phyloP scores from a whole-genome alignment of 495 filamentous ascomycete genomes.

The Lasiosphaeris hirsuta region DNA sequence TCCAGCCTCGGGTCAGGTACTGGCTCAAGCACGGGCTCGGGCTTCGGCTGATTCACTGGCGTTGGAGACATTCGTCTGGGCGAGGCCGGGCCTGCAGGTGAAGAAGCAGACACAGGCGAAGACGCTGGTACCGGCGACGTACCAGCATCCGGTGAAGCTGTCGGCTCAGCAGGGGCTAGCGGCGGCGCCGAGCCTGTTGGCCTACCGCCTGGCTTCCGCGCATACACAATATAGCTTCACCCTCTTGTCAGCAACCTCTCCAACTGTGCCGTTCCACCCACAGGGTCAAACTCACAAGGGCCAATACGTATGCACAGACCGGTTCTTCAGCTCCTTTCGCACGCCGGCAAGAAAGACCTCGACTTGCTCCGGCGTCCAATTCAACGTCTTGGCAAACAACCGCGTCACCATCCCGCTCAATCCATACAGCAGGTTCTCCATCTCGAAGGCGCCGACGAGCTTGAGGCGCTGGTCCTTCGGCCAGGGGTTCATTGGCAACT shows the following conservation, averaged over 20 bases:
- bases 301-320: slow-evolving; percentile 47
- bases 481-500: slow-evolving; percentile 54
- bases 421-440: slow-evolving; percentile 37
- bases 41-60: too few species aligned
- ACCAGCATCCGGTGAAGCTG: too few species aligned
- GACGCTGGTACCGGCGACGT: too few species aligned
- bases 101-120: too few species aligned
- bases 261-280: too few species aligned
- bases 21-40: too few species aligned
- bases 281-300: slow-evolving; percentile 23
- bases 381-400: slow-evolving; percentile 49
- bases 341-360: slow-evolving; percentile 52
- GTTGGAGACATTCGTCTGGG: too few species aligned
- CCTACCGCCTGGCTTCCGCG: slow-evolving; percentile 23
- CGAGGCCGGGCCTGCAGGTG: too few species aligned
- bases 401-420: slow-evolving; percentile 48
- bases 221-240: slow-evolving; percentile 24
- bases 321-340: slow-evolving; percentile 51
- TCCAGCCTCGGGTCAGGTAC: too few species aligned
- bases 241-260: not conserved
- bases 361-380: slow-evolving; percentile 47
- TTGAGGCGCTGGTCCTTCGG: slow-evolving; percentile 46
- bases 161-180: too few species aligned
- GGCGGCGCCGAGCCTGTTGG: not conserved
- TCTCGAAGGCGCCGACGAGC: slow-evolving; percentile 45